These are phyloP conservation scores for Amaranthus palmeri DNA, from an alignment of 148 eudicot genomes.

Conservation along the genomic window DNA sequence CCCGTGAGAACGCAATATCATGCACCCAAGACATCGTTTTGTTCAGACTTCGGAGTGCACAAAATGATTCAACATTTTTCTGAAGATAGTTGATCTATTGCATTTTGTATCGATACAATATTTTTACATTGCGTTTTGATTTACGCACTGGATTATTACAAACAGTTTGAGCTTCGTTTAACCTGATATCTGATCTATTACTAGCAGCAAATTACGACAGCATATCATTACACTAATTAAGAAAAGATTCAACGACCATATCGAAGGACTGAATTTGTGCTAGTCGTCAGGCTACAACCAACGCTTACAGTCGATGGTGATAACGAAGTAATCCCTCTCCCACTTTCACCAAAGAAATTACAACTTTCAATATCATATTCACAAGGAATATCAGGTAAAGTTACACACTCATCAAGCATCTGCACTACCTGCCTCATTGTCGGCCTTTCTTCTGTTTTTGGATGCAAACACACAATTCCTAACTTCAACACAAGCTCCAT, in stretches of 20 bases:
- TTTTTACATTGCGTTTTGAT: background rate
- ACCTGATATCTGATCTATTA: background rate
- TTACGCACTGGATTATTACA: background rate
- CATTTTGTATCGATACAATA: no score
- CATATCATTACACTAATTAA: background rate
- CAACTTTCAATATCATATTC: constrained; percentile 10
- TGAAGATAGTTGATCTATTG: no score
- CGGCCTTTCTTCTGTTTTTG: constrained; percentile 26
- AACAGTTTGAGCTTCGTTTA: background rate
- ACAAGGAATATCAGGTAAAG: constrained; percentile 16
- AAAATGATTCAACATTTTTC: no score
- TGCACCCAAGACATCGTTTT: no score
- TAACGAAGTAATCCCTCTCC: background rate
- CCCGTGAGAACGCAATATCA: no score
- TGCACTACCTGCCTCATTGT: constrained; percentile 32
- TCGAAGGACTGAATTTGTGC: constrained; percentile 14
- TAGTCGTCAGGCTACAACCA: background rate
- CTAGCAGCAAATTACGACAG: background rate
- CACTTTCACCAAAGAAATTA: background rate
- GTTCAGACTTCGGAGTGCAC: no score
- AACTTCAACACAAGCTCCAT: constrained; percentile 29
- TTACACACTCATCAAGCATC: constrained; percentile 7
- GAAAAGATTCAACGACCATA: constrained; percentile 8
- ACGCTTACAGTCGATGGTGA: constrained; percentile 3
- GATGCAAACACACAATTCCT: constrained; percentile 31